These are phyloP conservation scores for Adansonia rubrostipa DNA, from an alignment of 441 rosid species.

Conservation along the genomic window DNA sequence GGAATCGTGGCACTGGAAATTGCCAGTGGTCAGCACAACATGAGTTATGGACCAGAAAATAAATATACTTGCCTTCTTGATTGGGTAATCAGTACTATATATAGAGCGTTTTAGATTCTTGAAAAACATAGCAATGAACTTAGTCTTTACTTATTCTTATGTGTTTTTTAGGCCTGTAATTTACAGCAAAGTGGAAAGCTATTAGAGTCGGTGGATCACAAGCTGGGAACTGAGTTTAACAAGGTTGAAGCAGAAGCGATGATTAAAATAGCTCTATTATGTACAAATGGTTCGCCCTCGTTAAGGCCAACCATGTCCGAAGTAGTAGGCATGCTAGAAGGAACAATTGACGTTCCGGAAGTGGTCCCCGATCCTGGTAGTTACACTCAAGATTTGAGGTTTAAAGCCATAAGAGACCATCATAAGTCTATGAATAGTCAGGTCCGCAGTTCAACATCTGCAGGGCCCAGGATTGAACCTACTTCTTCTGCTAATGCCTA, in stretches of 20 bases:
- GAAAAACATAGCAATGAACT: neutral
- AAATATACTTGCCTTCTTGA: conserved; percentile 42
- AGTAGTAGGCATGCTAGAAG: conserved; percentile 72
- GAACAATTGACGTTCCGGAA: conserved; percentile 44
- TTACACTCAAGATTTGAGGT: conserved; percentile 56
- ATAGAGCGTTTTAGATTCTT: neutral
- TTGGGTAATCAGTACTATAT: conserved; percentile 39
- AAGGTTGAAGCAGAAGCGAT: conserved; percentile 52
- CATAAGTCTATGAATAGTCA: conserved; percentile 17
- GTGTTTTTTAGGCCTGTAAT: conserved; percentile 48
- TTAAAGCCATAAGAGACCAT: conserved; percentile 51
- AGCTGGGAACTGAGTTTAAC: conserved; percentile 47
- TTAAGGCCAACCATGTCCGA: conserved; percentile 71
- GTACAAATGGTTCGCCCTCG: conserved; percentile 58
- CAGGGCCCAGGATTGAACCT: neutral
- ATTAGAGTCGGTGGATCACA: conserved; percentile 56
- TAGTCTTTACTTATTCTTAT: neutral
- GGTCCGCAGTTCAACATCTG: conserved; percentile 18
- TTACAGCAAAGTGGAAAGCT: conserved; percentile 48
- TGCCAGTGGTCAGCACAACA: conserved; percentile 42
- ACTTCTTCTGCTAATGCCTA: conserved; percentile 13
- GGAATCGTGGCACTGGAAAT: conserved; percentile 51
- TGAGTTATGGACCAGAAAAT: conserved; percentile 20
- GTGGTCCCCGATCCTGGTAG: conserved; percentile 34
- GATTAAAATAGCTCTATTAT: conserved; percentile 60